A percentile compares a stretch with the other conserved stretches of the same genome.
phyloP scores from a whole-genome alignment of 768 basidiomycete genomes.

The Austroboletus festivus region DNA sequence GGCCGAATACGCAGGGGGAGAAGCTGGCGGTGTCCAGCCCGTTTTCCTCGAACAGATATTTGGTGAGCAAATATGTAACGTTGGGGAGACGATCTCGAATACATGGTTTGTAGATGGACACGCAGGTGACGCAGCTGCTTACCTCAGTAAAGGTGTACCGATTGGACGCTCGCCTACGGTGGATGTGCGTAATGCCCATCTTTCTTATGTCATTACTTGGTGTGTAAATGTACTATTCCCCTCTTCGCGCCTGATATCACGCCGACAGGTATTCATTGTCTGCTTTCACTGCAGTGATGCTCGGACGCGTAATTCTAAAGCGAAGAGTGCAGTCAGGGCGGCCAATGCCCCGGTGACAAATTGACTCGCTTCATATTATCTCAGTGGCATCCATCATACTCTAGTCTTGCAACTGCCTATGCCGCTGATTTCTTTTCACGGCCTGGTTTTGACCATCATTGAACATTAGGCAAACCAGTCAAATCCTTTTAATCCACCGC shows the following conservation, averaged over 20 bases:
- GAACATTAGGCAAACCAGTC: neutral
- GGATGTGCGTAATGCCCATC: constrained; percentile 89
- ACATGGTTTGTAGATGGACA: constrained; percentile 64
- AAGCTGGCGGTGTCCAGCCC: constrained; percentile 70
- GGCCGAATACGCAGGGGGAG: constrained; percentile 74
- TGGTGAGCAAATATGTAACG: constrained; percentile 45
- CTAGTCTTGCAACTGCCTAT: constrained; percentile 6
- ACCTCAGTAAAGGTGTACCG: constrained; percentile 70
- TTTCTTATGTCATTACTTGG: constrained; percentile 96
- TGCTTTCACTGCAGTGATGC: constrained; percentile 81
- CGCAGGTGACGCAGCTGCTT: constrained; percentile 63
- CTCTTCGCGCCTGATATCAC: constrained; percentile 11
- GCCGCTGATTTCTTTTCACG: neutral
- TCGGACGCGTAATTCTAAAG: constrained; percentile 60
- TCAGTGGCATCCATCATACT: neutral
- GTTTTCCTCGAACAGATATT: constrained; percentile 92
- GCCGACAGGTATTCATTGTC: constrained; percentile 81
- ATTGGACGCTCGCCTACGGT: constrained; percentile 80
- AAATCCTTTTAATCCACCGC: neutral
- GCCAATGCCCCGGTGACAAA: constrained; percentile 52
- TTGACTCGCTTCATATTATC: neutral
- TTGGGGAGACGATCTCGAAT: neutral
- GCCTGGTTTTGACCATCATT: neutral
- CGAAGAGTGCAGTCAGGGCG: constrained; percentile 47
- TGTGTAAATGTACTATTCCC: constrained; percentile 32